Percentiles rank a stretch among this genome's conserved stretches.
phyloP scores from a whole-genome alignment of 1,284 basidiomycete species.

The Fomitopsis pinicola region DNA sequence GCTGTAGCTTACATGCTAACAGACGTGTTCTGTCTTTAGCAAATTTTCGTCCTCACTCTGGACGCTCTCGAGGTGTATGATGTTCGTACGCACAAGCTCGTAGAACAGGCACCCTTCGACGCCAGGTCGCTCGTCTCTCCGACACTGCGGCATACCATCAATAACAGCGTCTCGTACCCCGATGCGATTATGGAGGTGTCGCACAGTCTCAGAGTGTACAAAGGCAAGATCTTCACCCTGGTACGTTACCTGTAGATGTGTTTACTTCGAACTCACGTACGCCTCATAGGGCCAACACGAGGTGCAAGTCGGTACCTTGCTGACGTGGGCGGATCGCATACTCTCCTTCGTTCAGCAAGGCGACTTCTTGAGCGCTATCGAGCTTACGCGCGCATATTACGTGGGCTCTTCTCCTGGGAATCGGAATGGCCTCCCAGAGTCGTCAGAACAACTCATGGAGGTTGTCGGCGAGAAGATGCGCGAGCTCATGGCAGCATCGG shows the following conservation, averaged over 20 bases:
- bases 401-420: slow-evolving; percentile 82
- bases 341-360: slow-evolving; percentile 81
- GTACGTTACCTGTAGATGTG: slow-evolving; percentile 42
- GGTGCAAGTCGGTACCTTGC: slow-evolving; percentile 79
- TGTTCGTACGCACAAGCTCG: slow-evolving; percentile 43
- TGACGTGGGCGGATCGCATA: slow-evolving; percentile 96
- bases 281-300: slow-evolving; percentile 56
- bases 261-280: neutral
- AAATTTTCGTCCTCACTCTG: slow-evolving; percentile 57
- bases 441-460: slow-evolving; percentile 49
- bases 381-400: slow-evolving; percentile 83
- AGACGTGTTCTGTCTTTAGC: slow-evolving; percentile 35
- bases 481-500: slow-evolving; percentile 85
- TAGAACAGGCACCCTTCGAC: slow-evolving; percentile 60
- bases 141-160: slow-evolving; percentile 41
- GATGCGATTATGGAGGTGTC: slow-evolving; percentile 53
- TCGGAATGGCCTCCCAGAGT: slow-evolving; percentile 80
- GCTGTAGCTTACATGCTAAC: slow-evolving; percentile 1
- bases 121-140: slow-evolving; percentile 51
- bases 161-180: slow-evolving; percentile 42
- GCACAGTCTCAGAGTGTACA: slow-evolving; percentile 79
- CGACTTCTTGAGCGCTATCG: slow-evolving; percentile 89
- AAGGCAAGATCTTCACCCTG: slow-evolving; percentile 88
- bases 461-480: slow-evolving; percentile 77
- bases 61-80: slow-evolving; percentile 71